Base-by-base conservation (phyloP, 495 filamentous ascomycete species). In the Penicillium flavigenum region DNA sequence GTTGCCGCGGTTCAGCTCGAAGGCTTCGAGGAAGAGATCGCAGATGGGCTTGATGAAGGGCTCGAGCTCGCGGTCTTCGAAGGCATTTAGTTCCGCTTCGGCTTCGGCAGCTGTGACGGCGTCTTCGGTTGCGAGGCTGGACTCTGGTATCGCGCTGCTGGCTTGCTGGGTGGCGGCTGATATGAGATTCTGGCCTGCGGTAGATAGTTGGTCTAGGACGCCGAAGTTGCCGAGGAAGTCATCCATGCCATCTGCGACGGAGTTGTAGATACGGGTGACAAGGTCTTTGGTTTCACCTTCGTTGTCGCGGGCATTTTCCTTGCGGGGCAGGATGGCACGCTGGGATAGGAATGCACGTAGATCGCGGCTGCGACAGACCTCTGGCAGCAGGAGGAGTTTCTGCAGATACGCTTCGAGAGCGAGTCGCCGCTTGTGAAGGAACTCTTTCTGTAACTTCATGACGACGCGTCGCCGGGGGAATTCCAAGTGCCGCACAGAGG, bases 41-140 rank as follows among this genome's bases (percentile, higher is more conserved):
- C 92, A 97, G 60, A 99, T 96, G 8, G 95, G 95, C 66, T 96
- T 98, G 60, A 99, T 92, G 70, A 99, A 97, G 7, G 95, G 95
- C 66, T 96, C 90, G 0, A 91, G 77, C 62, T 96, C 90, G 56
- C 87, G 85, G 59, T 91, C 85, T 65, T 97, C 94, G 61, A 96
- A 98, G 5, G 95, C 95, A 45, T 88, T 89, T 22, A 99, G 78
- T 71, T 99, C 95, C 0, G 92, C 92, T 70, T 98, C 92, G 2
- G 93, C 93, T 75, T 99, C 95, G 3, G 89, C 91, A 1, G 86
- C 83, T 12, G 86, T 86, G 50, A 87, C 76, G 9, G 83, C 83
- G 54, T 88, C 81, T 64, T 84, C 81, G n/a, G 76, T 72, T 16
- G 73, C 74, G 38, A 81, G 65, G 4, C 63, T 69, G 1, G 71